Percentiles rank a stretch among this genome's conserved stretches.
Evolutionary conservation across 1,284 basidiomycete genomes (phyloP).

Genomic region (Cystobasidium pallidum): DNA sequence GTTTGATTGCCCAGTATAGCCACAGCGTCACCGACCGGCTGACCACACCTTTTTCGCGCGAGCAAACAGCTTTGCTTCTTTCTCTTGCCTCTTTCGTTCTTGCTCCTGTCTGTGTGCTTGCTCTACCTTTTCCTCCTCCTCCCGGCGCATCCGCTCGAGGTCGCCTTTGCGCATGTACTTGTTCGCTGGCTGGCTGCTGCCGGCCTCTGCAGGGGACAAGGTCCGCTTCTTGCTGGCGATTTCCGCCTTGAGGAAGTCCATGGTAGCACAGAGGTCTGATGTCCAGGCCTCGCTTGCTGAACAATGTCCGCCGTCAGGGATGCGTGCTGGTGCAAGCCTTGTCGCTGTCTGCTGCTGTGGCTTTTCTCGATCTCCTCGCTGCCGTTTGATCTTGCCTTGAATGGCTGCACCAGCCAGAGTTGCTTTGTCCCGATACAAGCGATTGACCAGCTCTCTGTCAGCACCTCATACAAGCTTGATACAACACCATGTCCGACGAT

Average conservation of each 20-base stretch:
- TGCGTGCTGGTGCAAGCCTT: not conserved
- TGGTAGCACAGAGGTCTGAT: conserved; percentile 53
- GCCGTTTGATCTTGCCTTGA: not conserved
- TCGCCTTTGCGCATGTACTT: conserved; percentile 84
- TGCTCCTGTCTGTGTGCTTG: conserved; percentile 62
- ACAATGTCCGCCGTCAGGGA: not conserved
- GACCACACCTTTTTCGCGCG: conserved; percentile 47
- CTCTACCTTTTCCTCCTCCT: conserved; percentile 64
- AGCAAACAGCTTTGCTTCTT: conserved; percentile 47
- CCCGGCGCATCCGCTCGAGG: conserved; percentile 63
- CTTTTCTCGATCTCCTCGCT: conserved; percentile 11
- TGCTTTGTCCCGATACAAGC: conserved; percentile 10
- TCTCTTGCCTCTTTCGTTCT: conserved; percentile 57
- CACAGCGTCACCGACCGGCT: not conserved
- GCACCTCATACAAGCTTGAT: not conserved
- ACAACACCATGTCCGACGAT: conserved; percentile 35
- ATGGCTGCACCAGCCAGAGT: not conserved
- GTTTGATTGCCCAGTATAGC: not conserved
- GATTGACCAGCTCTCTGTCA: not conserved
- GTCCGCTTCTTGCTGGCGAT: conserved; percentile 83
- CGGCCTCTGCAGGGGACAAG: conserved; percentile 51
- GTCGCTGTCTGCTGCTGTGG: not conserved
- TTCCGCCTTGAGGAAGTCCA: conserved; percentile 86
- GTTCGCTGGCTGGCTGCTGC: conserved; percentile 52
- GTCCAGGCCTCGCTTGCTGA: not conserved